Evolutionary conservation across 257 asterid species (phyloP).

Genomic region (Solanum gracilifrons): DNA sequence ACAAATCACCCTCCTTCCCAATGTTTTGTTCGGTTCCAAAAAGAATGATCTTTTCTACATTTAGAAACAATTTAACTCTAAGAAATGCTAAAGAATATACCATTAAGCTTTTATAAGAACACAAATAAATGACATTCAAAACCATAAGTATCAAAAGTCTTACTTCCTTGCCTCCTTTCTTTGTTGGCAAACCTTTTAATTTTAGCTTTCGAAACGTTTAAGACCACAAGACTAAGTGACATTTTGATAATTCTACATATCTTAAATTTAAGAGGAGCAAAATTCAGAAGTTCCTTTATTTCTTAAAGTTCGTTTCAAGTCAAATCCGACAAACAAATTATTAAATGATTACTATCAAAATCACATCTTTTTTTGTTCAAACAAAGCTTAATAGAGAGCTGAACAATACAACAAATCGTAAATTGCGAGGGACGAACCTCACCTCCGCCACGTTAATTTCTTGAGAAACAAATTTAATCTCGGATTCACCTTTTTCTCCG

Average conservation of each 20-base stretch:
- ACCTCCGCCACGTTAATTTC: conserved; percentile 77
- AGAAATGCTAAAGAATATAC: neutral
- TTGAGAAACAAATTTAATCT: conserved; percentile 1
- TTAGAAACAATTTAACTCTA: neutral
- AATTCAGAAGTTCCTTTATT: neutral
- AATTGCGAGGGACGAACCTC: conserved; percentile 45
- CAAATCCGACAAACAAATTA: neutral
- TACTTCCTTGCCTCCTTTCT: neutral
- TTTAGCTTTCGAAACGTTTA: neutral
- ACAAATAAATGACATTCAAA: neutral
- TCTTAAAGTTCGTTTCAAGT: neutral
- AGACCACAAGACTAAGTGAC: neutral
- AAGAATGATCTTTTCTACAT: neutral
- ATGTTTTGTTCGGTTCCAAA: neutral
- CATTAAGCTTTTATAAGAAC: neutral
- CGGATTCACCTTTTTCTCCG: neutral
- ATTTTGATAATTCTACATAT: neutral
- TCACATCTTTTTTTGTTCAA: neutral
- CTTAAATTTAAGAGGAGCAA: neutral
- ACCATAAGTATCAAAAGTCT: neutral
- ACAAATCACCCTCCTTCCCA: neutral
- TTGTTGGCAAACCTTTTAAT: neutral
- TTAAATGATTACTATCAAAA: neutral
- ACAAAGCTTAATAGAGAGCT: neutral
- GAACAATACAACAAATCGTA: neutral